Percentiles rank a stretch among this genome's conserved stretches.
These are phyloP conservation scores for Clonostachys solani DNA, from an alignment of 2,329 filamentous ascomycete species.

Conservation along the genomic window DNA sequence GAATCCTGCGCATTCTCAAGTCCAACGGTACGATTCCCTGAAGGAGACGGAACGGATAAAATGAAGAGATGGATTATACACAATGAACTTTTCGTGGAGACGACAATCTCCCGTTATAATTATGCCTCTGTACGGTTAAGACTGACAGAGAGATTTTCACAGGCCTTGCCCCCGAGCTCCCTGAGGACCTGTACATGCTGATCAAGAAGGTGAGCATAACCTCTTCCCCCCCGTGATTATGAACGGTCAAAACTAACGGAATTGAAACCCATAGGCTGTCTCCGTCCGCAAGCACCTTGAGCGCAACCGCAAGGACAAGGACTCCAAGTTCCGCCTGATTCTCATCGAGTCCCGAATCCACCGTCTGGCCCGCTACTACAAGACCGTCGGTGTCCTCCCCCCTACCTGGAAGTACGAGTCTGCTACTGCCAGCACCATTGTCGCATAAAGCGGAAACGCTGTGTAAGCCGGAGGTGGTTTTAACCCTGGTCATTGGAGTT, in stretches of 20 bases:
- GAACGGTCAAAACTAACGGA: slow-evolving; percentile 4
- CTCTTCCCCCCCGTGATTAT: slow-evolving; percentile 4
- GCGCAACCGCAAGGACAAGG: slow-evolving; percentile 99
- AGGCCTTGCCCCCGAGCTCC: slow-evolving; percentile 98
- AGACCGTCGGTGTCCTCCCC: slow-evolving; percentile 80
- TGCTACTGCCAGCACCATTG: slow-evolving; percentile 90
- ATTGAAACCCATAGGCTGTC: slow-evolving; percentile 60
- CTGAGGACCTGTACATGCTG: slow-evolving; percentile 99
- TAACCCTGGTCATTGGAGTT: slow-evolving; percentile 35
- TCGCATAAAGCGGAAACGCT: slow-evolving; percentile 63
- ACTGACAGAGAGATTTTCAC: slow-evolving; percentile 86
- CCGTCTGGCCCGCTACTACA: slow-evolving; percentile 99
- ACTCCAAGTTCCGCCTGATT: slow-evolving; percentile 99
- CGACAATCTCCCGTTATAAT: slow-evolving; percentile 8
- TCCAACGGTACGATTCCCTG: slow-evolving; percentile 75
- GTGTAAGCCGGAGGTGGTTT: not conserved
- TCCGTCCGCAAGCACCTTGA: slow-evolving; percentile 99
- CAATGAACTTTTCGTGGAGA: slow-evolving; percentile 9
- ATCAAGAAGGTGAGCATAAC: slow-evolving; percentile 87
- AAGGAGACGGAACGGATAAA: slow-evolving; percentile 17
- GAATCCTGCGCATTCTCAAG: slow-evolving; percentile 99
- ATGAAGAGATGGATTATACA: slow-evolving; percentile 13
- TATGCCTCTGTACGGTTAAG: slow-evolving; percentile 85
- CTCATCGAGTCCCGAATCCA: slow-evolving; percentile 99
- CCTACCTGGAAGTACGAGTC: slow-evolving; percentile 99